Percentiles rank a stretch among this genome's conserved stretches.
Conservation (phyloP, 371 early-diverging fungal species). For the Mortierella polycephala region DNA sequence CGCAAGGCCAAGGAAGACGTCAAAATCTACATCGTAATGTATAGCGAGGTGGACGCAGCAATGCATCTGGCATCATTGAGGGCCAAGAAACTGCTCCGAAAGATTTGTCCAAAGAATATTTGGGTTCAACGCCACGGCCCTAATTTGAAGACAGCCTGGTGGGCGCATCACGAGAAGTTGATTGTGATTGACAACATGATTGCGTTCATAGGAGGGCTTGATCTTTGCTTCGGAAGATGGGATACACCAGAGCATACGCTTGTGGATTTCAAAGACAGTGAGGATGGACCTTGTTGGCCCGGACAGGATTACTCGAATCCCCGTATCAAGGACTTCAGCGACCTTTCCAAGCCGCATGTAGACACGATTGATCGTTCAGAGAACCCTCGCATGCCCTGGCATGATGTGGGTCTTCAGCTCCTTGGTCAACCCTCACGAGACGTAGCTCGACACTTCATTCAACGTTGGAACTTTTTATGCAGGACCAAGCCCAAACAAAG, state of each 20-base stretch:
- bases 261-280: constrained; percentile 69
- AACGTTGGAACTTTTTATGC: constrained; percentile 94
- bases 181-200: constrained; percentile 85
- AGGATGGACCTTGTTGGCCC: constrained; percentile 65
- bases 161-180: constrained; percentile 71
- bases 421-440: constrained; percentile 76
- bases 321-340: constrained; percentile 85
- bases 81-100: constrained; percentile 46
- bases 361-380: constrained; percentile 36
- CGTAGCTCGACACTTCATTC: constrained; percentile 88
- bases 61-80: constrained; percentile 45
- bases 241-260: constrained; percentile 85
- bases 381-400: constrained; percentile 95
- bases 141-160: constrained; percentile 53
- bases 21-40: constrained; percentile 88
- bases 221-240: constrained; percentile 93
- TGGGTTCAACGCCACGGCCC: constrained; percentile 54
- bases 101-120: constrained; percentile 40
- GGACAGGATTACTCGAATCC: constrained; percentile 96
- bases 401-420: constrained; percentile 80
- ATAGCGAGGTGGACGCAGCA: constrained; percentile 76
- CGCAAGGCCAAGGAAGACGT: constrained; percentile 89
- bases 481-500: constrained; percentile 70
- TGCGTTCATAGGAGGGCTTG: constrained; percentile 93
- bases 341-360: constrained; percentile 38